A percentile compares a stretch with the other conserved stretches of the same genome.
Conservation (phyloP, 2,329 filamentous ascomycete species). For the Penicillium sumatraense region DNA sequence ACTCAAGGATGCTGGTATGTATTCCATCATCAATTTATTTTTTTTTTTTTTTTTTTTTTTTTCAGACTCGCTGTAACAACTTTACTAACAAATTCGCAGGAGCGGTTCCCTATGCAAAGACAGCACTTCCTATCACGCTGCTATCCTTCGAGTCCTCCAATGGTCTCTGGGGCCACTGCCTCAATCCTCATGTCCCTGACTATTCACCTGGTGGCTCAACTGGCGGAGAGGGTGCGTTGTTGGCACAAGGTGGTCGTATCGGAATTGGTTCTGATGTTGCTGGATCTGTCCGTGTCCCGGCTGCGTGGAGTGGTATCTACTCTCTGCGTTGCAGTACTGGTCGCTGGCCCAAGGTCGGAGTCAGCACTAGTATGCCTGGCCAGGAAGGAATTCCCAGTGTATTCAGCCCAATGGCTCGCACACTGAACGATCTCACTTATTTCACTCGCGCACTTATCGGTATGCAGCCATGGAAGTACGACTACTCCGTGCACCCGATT, state of each 20-base stretch:
- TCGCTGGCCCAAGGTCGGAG: slow-evolving; percentile 84
- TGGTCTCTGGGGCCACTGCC: slow-evolving; percentile 79
- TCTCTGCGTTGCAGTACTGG: slow-evolving; percentile 85
- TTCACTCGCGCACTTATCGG: slow-evolving; percentile 78
- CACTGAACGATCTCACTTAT: slow-evolving; percentile 79
- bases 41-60: not conserved
- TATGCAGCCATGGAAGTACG: slow-evolving; percentile 88
- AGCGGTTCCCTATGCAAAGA: slow-evolving; percentile 91
- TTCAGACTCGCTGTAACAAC: too few species aligned
- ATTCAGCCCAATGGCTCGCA: slow-evolving; percentile 90
- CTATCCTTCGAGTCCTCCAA: slow-evolving; percentile 83
- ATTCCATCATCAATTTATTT: not conserved
- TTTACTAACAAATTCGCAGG: slow-evolving; percentile 48
- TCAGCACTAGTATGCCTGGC: slow-evolving; percentile 86
- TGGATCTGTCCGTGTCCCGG: slow-evolving; percentile 82
- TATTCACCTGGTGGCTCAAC: slow-evolving; percentile 91
- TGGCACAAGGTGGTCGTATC: slow-evolving; percentile 81
- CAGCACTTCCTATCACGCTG: slow-evolving; percentile 83
- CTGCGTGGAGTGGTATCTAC: slow-evolving; percentile 89
- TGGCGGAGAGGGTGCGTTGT: slow-evolving; percentile 79
- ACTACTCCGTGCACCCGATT: slow-evolving; percentile 84
- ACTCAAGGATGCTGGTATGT: slow-evolving; percentile 74
- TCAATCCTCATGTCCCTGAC: slow-evolving; percentile 80
- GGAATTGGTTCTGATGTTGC: slow-evolving; percentile 91
- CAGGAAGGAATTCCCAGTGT: slow-evolving; percentile 89